Base-by-base conservation (phyloP, 768 basidiomycete genomes). In the Lentinula edodes region DNA sequence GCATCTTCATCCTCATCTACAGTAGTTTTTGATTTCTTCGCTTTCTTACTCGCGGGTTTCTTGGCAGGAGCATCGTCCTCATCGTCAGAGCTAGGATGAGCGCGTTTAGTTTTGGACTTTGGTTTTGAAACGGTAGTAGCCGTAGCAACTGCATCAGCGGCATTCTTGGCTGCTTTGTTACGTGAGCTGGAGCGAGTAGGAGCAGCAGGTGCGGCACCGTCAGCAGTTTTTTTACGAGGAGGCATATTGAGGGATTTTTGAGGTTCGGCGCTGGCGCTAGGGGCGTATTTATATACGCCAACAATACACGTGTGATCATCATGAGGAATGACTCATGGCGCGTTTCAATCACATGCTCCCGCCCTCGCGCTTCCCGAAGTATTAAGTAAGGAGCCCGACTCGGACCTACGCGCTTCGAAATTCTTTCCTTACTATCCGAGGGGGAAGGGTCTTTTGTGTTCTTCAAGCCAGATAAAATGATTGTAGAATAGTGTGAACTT, bases 151-250 rank as follows among this genome's bases (percentile, higher is more conserved):
- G 67, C 43, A 10, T 71, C 66, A 13, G 72, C 60, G 3, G 68
- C 65, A 36, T 67, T 63, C 16, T 72, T 61, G 7, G 71, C 66
- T 23, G 70, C 56, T 58, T 72, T 77, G 16, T 64, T 71, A 61
- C 78, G 72, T 23, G 77, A 71, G 62, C 77, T 78, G 58, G 77
- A 69, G 36, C 76, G 71, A 0, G 78, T 74, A 20, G 74, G 71
- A 7, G 72, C 73, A 32, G 70, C 62, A 53, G 71, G 58, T 41
- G 71, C 64, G 32, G 65, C 61, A 46, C 68, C 73, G 61, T 70
- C 65, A 56, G 71, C 64, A 36, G 74, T 66, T 71, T 80, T 81
- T 69, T 80, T 82, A 61, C 78, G 73, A 52, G 82, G 78, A 62
- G 79, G 76, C 79, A 80, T 81, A 60, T 60, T 64, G 63, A 58